phyloP scores from a whole-genome alignment of 139 green algal genomes.

The Protoeuglena noctilucae region DNA sequence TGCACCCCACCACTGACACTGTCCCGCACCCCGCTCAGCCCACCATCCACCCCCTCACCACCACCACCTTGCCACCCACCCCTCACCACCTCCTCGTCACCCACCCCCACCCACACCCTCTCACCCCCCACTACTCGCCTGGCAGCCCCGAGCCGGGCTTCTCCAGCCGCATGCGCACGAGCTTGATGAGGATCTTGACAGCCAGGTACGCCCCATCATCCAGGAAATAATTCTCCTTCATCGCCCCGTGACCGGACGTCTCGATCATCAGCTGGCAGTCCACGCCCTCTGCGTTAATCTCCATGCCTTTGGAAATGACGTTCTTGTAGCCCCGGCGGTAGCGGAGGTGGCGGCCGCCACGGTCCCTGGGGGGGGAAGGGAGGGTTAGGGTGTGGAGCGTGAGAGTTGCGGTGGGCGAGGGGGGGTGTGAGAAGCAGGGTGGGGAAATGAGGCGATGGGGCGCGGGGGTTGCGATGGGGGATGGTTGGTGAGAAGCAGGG shows the following conservation, averaged over 20 bases:
- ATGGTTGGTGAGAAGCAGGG: too few species aligned
- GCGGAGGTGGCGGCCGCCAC: conserved; percentile 25
- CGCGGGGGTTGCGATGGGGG: too few species aligned
- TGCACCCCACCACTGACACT: too few species aligned
- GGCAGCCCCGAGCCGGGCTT: conserved; percentile 5
- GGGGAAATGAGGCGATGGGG: too few species aligned
- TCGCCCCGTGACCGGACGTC: conserved; percentile 80
- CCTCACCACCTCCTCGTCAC: conserved; percentile 30
- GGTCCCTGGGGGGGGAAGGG: too few species aligned
- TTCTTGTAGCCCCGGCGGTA: conserved; percentile 93
- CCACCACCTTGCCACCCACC: conserved; percentile 2
- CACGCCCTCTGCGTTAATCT: conserved; percentile 57
- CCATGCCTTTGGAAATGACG: conserved; percentile 77
- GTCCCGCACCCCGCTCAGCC: too few species aligned
- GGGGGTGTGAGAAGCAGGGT: too few species aligned
- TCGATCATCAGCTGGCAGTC: conserved; percentile 89
- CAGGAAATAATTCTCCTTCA: conserved; percentile 84
- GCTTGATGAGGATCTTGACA: conserved; percentile 73
- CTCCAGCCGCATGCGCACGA: conserved; percentile 5
- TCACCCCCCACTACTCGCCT: too few species aligned
- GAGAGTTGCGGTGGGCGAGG: too few species aligned
- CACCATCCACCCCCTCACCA: too few species aligned
- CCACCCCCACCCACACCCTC: conserved; percentile 28
- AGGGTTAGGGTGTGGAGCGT: too few species aligned
- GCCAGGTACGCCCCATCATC: conserved; percentile 85